phyloP scores from a whole-genome alignment of 495 filamentous ascomycete genomes.

The Talaromyces nanjingensis region DNA sequence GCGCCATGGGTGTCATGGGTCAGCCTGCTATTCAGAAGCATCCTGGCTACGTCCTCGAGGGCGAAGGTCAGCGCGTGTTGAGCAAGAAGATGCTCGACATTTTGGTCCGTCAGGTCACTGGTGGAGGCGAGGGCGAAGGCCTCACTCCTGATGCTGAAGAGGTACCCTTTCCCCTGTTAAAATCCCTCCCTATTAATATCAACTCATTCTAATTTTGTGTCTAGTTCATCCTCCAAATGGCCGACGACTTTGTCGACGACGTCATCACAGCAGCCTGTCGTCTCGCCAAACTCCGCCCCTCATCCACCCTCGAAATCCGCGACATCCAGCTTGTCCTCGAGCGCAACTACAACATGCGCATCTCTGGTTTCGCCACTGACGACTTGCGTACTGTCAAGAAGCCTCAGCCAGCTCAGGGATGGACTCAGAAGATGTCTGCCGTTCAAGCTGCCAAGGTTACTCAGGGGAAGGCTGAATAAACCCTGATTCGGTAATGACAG shows the following conservation, averaged over 20 bases:
- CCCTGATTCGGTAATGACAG: too few relatives aligned
- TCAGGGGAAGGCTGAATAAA: conserved; percentile 36
- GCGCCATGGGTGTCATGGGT: conserved; percentile 68
- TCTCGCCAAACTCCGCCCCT: conserved; percentile 86
- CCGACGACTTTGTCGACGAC: conserved; percentile 90
- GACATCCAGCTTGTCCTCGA: conserved; percentile 94
- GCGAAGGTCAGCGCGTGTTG: conserved; percentile 79
- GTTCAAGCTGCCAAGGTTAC: conserved; percentile 83
- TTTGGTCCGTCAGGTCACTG: conserved; percentile 86
- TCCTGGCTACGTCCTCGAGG: conserved; percentile 76
- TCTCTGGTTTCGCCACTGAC: conserved; percentile 89
- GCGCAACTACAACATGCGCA: conserved; percentile 95
- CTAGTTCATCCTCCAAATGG: conserved; percentile 79
- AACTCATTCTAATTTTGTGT: conserved; percentile 3
- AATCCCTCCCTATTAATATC: background rate
- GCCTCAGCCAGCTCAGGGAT: conserved; percentile 74
- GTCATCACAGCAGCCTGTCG: conserved; percentile 81
- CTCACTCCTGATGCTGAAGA: conserved; percentile 91
- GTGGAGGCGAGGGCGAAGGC: conserved; percentile 61
- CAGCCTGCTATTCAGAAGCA: conserved; percentile 80
- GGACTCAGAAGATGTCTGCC: conserved; percentile 94
- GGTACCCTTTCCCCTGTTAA: conserved; percentile 41
- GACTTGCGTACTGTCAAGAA: conserved; percentile 92
- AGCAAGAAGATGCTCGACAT: conserved; percentile 97
- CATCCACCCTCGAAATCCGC: conserved; percentile 79